phyloP scores from a whole-genome alignment of 1,284 basidiomycete species.

The Erythrobasidium hasegawianum region DNA sequence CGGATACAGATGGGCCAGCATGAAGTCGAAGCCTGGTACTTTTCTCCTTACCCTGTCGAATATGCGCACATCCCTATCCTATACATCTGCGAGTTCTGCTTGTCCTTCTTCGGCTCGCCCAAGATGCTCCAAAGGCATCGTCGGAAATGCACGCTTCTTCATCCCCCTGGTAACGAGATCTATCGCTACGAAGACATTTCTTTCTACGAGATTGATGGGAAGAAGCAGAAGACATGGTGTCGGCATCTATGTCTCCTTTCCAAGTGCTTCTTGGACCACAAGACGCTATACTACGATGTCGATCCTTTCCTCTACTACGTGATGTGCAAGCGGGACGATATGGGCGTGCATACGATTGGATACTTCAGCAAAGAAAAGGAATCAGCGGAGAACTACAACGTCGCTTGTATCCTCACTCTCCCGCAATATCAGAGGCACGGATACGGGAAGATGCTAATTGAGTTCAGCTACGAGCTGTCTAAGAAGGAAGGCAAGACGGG shows the following conservation, averaged over 20 bases:
- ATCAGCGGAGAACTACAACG: slow-evolving; percentile 95
- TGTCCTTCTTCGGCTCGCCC: slow-evolving; percentile 79
- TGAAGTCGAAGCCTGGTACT: slow-evolving; percentile 99
- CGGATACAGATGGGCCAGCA: slow-evolving; percentile 92
- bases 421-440: slow-evolving; percentile 96
- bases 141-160: slow-evolving; percentile 82
- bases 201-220: slow-evolving; percentile 97
- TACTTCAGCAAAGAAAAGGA: slow-evolving; percentile 99
- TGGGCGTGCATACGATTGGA: slow-evolving; percentile 89
- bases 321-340: slow-evolving; percentile 84
- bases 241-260: slow-evolving; percentile 92
- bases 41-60: slow-evolving; percentile 97
- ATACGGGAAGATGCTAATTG: slow-evolving; percentile 91
- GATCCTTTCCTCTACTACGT: slow-evolving; percentile 99
- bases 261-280: slow-evolving; percentile 99
- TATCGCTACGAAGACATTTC: slow-evolving; percentile 95
- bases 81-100: slow-evolving; percentile 98
- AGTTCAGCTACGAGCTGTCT: slow-evolving; percentile 96
- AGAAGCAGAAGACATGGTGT: slow-evolving; percentile 93
- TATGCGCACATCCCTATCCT: slow-evolving; percentile 91
- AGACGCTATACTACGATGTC: slow-evolving; percentile 99
- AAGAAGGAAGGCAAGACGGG: slow-evolving; percentile 95
- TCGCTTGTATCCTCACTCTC: slow-evolving; percentile 95
- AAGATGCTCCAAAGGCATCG: slow-evolving; percentile 89
- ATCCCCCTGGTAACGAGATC: slow-evolving; percentile 98